A percentile compares a stretch with the other conserved stretches of the same genome.
Conservation (phyloP, 108 stramenopile species). For the Licmophora abbreviata region DNA sequence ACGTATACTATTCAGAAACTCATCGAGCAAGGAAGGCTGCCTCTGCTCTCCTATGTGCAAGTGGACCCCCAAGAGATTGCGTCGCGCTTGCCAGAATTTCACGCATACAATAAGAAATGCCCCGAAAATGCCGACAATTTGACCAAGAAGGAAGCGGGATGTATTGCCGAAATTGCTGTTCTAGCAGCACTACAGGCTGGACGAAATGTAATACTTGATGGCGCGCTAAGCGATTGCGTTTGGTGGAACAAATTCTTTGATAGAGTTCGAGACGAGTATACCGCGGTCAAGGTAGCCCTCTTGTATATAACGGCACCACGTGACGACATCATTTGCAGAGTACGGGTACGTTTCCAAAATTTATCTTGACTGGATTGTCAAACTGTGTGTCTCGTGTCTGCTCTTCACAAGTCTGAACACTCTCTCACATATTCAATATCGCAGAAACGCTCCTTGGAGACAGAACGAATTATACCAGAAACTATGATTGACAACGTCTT, state of each 20-base stretch:
- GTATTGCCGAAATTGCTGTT: slow-evolving; percentile 45
- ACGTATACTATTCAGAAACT: slow-evolving; percentile 54
- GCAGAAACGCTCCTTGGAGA: too few species aligned
- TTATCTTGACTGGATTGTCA: background rate
- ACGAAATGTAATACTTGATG: slow-evolving; percentile 69
- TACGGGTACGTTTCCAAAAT: slow-evolving; percentile 3
- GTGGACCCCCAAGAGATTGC: slow-evolving; percentile 42
- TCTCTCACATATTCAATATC: too few species aligned
- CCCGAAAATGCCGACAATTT: slow-evolving; percentile 49
- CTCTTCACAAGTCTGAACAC: slow-evolving; percentile 42
- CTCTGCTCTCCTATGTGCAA: slow-evolving; percentile 49
- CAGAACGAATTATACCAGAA: too few species aligned
- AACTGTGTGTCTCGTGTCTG: slow-evolving; percentile 20
- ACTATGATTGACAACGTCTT: slow-evolving; percentile 29
- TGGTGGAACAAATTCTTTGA: slow-evolving; percentile 54
- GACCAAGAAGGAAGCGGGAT: slow-evolving; percentile 44
- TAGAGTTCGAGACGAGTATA: slow-evolving; percentile 29
- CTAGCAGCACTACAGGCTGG: slow-evolving; percentile 41
- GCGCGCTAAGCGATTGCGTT: slow-evolving; percentile 30
- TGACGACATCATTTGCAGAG: slow-evolving; percentile 22
- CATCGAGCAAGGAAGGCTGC: slow-evolving; percentile 42
- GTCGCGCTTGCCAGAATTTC: slow-evolving; percentile 65
- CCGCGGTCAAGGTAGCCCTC: slow-evolving; percentile 23
- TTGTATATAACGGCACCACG: slow-evolving; percentile 31
- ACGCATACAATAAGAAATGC: slow-evolving; percentile 33